Conservation (phyloP, 2,329 filamentous ascomycete species). For the Epichloe sp. region DNA sequence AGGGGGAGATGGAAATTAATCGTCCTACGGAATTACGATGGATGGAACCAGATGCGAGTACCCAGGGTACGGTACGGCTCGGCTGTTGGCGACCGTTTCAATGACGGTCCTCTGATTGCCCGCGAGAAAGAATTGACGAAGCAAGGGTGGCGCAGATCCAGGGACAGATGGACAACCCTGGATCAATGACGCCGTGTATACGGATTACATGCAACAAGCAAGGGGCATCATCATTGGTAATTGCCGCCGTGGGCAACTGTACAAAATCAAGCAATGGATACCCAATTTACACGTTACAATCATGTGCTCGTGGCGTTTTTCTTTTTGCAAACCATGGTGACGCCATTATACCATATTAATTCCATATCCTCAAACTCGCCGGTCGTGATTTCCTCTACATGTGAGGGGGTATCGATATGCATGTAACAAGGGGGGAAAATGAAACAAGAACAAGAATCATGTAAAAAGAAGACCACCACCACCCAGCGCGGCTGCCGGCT, state of each 20-base stretch:
- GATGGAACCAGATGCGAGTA: background rate
- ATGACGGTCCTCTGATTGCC: background rate
- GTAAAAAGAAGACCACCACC: background rate
- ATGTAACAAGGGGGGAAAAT: too few relatives aligned
- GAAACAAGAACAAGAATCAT: background rate
- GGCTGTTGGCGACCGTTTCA: too few relatives aligned
- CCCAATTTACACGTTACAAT: background rate
- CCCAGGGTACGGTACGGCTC: too few relatives aligned
- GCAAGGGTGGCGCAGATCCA: too few relatives aligned
- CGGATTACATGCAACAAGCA: background rate
- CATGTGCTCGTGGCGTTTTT: background rate
- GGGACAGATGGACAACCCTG: too few relatives aligned
- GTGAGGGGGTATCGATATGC: constrained; percentile 2
- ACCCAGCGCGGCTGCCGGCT: background rate
- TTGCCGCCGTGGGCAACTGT: background rate
- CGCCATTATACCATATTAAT: background rate
- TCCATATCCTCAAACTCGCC: background rate
- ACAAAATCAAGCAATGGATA: background rate
- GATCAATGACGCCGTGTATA: background rate
- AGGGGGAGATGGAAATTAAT: too few relatives aligned
- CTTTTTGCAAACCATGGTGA: too few relatives aligned
- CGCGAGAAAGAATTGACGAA: too few relatives aligned
- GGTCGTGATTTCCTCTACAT: background rate
- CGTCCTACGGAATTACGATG: background rate
- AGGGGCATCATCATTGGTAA: background rate